These are phyloP conservation scores for Lolium rigidum DNA, from an alignment of 176 grass and related monocot genomes.

Conservation along the genomic window DNA sequence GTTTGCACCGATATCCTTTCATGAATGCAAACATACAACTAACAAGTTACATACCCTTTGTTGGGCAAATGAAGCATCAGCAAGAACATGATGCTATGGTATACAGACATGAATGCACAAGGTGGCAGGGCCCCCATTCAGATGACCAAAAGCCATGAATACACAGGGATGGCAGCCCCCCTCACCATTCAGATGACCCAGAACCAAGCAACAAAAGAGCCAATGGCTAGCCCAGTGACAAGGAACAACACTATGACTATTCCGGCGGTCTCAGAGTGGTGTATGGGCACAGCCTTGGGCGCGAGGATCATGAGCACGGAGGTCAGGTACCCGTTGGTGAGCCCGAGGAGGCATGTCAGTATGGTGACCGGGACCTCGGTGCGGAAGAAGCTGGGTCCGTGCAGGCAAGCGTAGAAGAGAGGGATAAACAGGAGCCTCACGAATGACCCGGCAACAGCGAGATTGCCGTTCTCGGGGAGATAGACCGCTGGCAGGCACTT, in stretches of 20 bases:
- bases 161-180: neutral
- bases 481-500: slow-evolving; percentile 74
- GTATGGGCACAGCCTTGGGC: slow-evolving; percentile 86
- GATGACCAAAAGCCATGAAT: slow-evolving; percentile 7
- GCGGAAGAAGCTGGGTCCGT: slow-evolving; percentile 81
- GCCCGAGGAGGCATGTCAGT: slow-evolving; percentile 76
- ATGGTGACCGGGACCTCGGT: slow-evolving; percentile 77
- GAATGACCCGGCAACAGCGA: slow-evolving; percentile 58
- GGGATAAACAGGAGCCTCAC: slow-evolving; percentile 83
- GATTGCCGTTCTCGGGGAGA: slow-evolving; percentile 66
- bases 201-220: slow-evolving; percentile 86
- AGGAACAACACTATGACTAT: slow-evolving; percentile 94
- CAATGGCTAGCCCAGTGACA: slow-evolving; percentile 62
- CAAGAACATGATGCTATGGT: neutral
- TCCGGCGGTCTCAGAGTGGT: slow-evolving; percentile 83
- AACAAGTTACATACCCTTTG: slow-evolving; percentile 33
- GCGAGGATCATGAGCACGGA: slow-evolving; percentile 84
- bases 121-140: neutral
- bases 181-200: slow-evolving; percentile 72
- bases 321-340: slow-evolving; percentile 91
- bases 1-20: neutral
- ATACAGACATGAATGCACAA: slow-evolving; percentile 10
- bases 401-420: slow-evolving; percentile 84
- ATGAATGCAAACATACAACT: slow-evolving; percentile 31
- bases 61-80: slow-evolving; percentile 38